These are phyloP conservation scores for Poronia punctata DNA, from an alignment of 495 filamentous ascomycete species.

Conservation along the genomic window DNA sequence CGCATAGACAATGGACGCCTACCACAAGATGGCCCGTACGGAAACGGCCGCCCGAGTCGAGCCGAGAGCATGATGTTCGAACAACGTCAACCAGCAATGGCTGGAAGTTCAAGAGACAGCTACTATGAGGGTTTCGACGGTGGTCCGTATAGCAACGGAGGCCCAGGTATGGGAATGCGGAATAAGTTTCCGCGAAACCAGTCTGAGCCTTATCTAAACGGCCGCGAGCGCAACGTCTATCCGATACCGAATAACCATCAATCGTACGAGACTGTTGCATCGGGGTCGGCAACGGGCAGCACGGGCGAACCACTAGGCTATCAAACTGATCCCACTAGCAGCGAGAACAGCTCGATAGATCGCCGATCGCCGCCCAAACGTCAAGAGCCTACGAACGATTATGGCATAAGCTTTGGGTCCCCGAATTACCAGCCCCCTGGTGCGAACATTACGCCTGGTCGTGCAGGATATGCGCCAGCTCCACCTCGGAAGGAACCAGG, in stretches of 20 bases:
- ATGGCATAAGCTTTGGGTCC: constrained; percentile 39
- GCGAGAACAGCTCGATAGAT: constrained; percentile 84
- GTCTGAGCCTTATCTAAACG: constrained; percentile 27
- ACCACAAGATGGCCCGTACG: constrained; percentile 48
- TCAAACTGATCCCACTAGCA: constrained; percentile 77
- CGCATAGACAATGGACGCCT: constrained; percentile 38
- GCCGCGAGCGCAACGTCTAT: constrained; percentile 49
- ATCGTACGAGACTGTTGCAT: constrained; percentile 75
- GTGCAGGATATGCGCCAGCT: constrained; percentile 21
- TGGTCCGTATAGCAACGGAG: constrained; percentile 11
- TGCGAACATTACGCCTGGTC: constrained; percentile 25
- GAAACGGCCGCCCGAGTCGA: constrained; percentile 35
- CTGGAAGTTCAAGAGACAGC: constrained; percentile 49
- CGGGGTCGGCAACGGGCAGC: constrained; percentile 62
- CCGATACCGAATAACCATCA: constrained; percentile 62
- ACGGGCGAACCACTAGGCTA: constrained; percentile 68
- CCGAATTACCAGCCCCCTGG: constrained; percentile 28
- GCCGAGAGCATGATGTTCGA: constrained; percentile 30
- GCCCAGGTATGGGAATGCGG: constrained; percentile 9
- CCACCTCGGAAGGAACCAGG: constrained; percentile 34
- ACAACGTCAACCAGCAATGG: constrained; percentile 31
- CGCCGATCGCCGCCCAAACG: constrained; percentile 53
- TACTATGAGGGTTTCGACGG: constrained; percentile 34
- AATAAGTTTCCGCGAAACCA: constrained; percentile 29
- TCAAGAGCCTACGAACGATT: constrained; percentile 38